phyloP scores from a whole-genome alignment of 169 alveolate genomes.

The Plasmodium blacklocki region DNA sequence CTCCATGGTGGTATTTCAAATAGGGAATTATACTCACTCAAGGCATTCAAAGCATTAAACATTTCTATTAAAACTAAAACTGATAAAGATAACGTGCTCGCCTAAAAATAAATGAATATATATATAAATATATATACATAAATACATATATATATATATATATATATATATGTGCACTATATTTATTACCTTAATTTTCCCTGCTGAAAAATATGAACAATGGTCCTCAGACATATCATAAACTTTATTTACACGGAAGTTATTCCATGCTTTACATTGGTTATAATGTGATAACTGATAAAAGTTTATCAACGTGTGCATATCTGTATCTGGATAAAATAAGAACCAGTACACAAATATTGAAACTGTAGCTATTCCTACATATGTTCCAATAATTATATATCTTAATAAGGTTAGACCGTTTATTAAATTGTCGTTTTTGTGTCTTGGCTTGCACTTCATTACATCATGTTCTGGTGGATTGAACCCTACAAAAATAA shows the following conservation, averaged over 20 bases:
- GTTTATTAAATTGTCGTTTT: conserved; percentile 95
- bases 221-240: conserved; percentile 92
- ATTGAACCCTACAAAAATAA: conserved; percentile 93
- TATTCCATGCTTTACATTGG: conserved; percentile 91
- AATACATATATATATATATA: not conserved
- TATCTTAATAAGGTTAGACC: conserved; percentile 96
- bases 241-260: conserved; percentile 85
- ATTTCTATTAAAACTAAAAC: conserved; percentile 98
- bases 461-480: conserved; percentile 99
- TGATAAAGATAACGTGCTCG: conserved; percentile 96
- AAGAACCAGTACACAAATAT: conserved; percentile 96
- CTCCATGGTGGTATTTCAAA: conserved; percentile 97
- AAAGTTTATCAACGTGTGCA: conserved; percentile 94
- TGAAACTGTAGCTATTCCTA: conserved; percentile 98
- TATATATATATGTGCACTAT: not conserved
- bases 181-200: conserved; percentile 93
- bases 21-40: conserved; percentile 97
- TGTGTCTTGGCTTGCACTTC: conserved; percentile 97
- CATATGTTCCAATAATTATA: conserved; percentile 96
- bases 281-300: conserved; percentile 90
- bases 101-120: conserved; percentile 71
- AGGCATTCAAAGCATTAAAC: conserved; percentile 99
- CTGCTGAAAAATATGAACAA: conserved; percentile 97
- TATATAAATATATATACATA: not conserved
- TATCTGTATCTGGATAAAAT: conserved; percentile 91